Base-by-base conservation (phyloP, 2,329 filamentous ascomycete genomes). In the Kalmusia sp. region DNA sequence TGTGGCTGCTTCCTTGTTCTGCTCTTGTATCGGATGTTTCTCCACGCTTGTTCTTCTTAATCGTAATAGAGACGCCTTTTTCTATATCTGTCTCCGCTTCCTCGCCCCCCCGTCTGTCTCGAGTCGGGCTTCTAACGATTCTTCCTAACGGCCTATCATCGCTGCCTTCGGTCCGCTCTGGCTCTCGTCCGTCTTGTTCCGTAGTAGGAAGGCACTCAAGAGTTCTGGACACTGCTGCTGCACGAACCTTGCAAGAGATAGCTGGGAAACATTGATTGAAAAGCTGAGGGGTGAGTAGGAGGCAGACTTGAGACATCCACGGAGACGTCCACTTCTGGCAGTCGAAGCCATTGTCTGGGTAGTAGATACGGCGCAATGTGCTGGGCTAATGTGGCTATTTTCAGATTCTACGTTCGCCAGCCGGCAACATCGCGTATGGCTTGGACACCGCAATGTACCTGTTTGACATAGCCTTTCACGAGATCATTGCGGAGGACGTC, bases 1-100 rank as follows among this genome's bases (percentile, higher is more conserved):
- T 34, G 28, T 46, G 49, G 50, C 51, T 45, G 57, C 57, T 58
- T 54, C 41, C 40, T 54, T 52, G 49, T 51, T 39, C 49, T 21
- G 22, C 14, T 45, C 30, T 40, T 44, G 40, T 22, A 39, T 47
- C 24, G 52, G 37, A 38, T 45, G 39, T 56, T 27, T 61, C 43
- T 59, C 38, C 50, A 51, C 49, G 35, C 12, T 30, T 33, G 49
- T 27, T 44, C n/a, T n/a, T 57, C 39, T 52, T 60, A 41, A 47
- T 52, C 38, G 31, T 49, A 50, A 46, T 51, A 47, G 48, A 35
- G 19, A 12, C 44, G 48, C 28, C 22, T 33, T 15, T 48, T 33
- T 19, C 46, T 37, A 46, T 46, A 48, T 40, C 25, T 43, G n/a
- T 34, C 14, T 37, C 46, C n/a, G 22, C 28, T 12, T 34, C 19